Evolutionary conservation across 345 rosid species (phyloP), one percentile per base, ranked within the genome.

Genomic region (Clausena lansium): DNA sequence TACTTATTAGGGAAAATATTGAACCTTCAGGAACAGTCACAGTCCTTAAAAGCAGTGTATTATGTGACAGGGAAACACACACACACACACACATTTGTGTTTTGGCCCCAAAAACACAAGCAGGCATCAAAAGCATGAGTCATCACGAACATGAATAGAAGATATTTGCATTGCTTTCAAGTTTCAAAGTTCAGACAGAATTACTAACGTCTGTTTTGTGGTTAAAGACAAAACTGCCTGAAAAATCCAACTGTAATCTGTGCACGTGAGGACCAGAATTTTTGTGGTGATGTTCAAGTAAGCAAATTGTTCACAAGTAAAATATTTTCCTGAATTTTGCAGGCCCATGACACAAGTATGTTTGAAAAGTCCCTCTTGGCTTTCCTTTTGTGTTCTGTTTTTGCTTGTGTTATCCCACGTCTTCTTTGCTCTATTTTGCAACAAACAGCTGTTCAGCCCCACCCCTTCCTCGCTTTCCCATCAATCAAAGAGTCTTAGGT

Each of bases 201-300:
- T 63, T 47, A 32, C 47, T 73, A 67, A 39, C 67, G n/a, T 45
- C 17, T 25, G 36, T 30, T 45, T 75, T 52, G 70, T 75, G 70
- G 50, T 39, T 47, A 45, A 32, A 20, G 74, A 70, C 35, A 60
- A 41, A 45, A 30, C 45, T 22, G 38, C 47, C 41, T 30, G 60
- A 10, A 27, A 47, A 75, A 75, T 63, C 50, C 70, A 63, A 75
- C 61, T 32, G 67, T 15, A 27, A 50, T 63, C 70, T 64, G 61
- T 63, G 71, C 80, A 77, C 81, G 76, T 71, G 71, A 78, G 63
- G 41, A 58, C 63, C 54, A 45, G 65, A 32, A 65, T 25, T 57
- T 41, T 59, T 73, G 74, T 45, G 63, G 67, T 58, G 30, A 14
- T 57, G 36, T 6, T 54, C 39, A 38, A 54, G 22, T 4, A 27